Evolutionary conservation across 352 stramenopile genomes (phyloP).

Genomic region (Globisporangium megalacanthum): DNA sequence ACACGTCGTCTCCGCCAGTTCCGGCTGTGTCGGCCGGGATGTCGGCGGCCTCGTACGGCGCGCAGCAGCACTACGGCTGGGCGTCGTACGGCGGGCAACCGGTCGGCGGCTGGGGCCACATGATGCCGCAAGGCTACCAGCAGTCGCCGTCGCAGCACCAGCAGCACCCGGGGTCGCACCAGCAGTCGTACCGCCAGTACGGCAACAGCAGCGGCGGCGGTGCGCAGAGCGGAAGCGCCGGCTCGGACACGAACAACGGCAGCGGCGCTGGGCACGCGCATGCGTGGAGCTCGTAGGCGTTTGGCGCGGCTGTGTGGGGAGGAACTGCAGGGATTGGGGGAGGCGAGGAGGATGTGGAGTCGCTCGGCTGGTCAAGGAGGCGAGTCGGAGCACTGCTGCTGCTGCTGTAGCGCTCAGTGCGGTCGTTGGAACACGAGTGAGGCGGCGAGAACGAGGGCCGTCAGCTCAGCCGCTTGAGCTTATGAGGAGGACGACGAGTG

Average conservation of each 20-base stretch:
- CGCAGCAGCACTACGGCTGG: conserved; percentile 75
- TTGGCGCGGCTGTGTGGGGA: conserved; percentile 17
- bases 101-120: conserved; percentile 73
- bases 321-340: conserved; percentile 17
- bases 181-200: conserved; percentile 80
- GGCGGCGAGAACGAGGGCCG: neutral
- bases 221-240: conserved; percentile 33
- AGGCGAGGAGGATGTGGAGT: neutral
- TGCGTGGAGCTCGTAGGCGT: conserved; percentile 73
- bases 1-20: conserved; percentile 60
- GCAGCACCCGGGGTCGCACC: conserved; percentile 55
- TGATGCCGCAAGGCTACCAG: conserved; percentile 83
- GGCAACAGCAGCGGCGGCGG: conserved; percentile 36
- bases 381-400: too few relatives aligned
- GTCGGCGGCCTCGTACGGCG: conserved; percentile 44
- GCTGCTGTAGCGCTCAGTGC: too few relatives aligned
- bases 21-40: conserved; percentile 60
- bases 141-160: conserved; percentile 60
- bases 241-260: conserved; percentile 33
- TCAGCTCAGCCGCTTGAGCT: neutral
- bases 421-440: neutral
- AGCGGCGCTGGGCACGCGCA: conserved; percentile 22
- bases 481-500: neutral
- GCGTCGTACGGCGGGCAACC: conserved; percentile 70
- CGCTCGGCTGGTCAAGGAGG: neutral